These are phyloP conservation scores for Basipetospora chlamydospora DNA, from an alignment of 2,329 filamentous ascomycete genomes.

Conservation along the genomic window DNA sequence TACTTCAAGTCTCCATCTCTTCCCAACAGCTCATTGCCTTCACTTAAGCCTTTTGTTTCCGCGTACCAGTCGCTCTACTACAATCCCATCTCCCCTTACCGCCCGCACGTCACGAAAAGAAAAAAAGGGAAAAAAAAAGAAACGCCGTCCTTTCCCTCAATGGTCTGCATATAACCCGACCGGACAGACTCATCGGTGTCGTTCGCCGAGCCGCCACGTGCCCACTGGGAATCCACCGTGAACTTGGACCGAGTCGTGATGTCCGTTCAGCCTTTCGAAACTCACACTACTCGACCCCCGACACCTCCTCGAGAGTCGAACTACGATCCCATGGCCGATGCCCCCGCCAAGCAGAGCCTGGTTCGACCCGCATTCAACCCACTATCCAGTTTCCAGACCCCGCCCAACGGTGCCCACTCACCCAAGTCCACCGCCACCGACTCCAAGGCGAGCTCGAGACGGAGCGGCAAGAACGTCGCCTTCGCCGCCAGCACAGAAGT, in stretches of 20 bases:
- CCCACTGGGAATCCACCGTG: not conserved
- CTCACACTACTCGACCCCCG: conserved; percentile 45
- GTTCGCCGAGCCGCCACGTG: not conserved
- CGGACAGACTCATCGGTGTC: not conserved
- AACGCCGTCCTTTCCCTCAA: not conserved
- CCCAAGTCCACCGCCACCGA: conserved; percentile 24
- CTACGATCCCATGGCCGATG: conserved; percentile 18
- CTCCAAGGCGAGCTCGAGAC: conserved; percentile 27
- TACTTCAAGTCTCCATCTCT: not conserved
- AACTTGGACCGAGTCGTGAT: not conserved
- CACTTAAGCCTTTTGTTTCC: not conserved
- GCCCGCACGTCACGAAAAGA: not conserved
- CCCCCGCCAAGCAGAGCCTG: conserved; percentile 20
- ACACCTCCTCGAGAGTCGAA: conserved; percentile 48
- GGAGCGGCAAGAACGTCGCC: conserved; percentile 38
- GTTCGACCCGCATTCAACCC: conserved; percentile 23
- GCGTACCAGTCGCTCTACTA: not conserved
- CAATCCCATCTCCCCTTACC: not conserved
- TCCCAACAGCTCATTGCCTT: conserved; percentile 2
- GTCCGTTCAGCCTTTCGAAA: conserved; percentile 30
- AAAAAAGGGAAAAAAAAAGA: not conserved
- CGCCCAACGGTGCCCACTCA: conserved; percentile 33
- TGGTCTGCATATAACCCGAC: too few species aligned
- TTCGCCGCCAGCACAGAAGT: conserved; percentile 44
- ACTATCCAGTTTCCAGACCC: conserved; percentile 31